Conservation (phyloP, 169 alveolate genomes). For the Cryptosporidium tyzzeri region DNA sequence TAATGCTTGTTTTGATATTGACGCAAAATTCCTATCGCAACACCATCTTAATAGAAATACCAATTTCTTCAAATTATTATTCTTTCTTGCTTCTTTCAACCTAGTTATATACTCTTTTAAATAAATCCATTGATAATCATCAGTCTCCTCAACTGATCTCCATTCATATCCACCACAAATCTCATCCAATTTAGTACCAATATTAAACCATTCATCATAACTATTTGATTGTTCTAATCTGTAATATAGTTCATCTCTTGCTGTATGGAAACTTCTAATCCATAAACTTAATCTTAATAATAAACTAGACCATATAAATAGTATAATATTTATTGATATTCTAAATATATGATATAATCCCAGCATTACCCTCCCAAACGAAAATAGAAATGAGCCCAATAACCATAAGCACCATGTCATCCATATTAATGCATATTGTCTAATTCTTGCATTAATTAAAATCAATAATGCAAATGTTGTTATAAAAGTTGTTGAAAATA, state of each 20-base stretch:
- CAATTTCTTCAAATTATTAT: slow-evolving; percentile 24
- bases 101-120: slow-evolving; percentile 42
- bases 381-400: slow-evolving; percentile 49
- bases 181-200: slow-evolving; percentile 56
- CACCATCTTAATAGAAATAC: slow-evolving; percentile 64
- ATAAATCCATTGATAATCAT: slow-evolving; percentile 72
- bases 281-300: slow-evolving; percentile 60
- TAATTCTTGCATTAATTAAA: slow-evolving; percentile 47
- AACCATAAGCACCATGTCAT: slow-evolving; percentile 74
- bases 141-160: slow-evolving; percentile 64
- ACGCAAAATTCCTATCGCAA: slow-evolving; percentile 73
- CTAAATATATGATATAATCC: slow-evolving; percentile 57
- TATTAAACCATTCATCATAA: slow-evolving; percentile 76
- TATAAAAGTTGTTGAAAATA: slow-evolving; percentile 73
- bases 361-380: slow-evolving; percentile 69
- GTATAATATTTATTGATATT: slow-evolving; percentile 42
- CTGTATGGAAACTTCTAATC: slow-evolving; percentile 34
- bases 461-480: slow-evolving; percentile 48
- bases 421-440: slow-evolving; percentile 61
- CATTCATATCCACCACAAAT: slow-evolving; percentile 68
- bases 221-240: slow-evolving; percentile 52
- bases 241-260: slow-evolving; percentile 52
- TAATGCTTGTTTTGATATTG: slow-evolving; percentile 45
- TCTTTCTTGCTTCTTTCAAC: slow-evolving; percentile 51
- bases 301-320: slow-evolving; percentile 48